These are phyloP conservation scores for Collybia mongolica DNA, from an alignment of 768 basidiomycete genomes.

Conservation along the genomic window DNA sequence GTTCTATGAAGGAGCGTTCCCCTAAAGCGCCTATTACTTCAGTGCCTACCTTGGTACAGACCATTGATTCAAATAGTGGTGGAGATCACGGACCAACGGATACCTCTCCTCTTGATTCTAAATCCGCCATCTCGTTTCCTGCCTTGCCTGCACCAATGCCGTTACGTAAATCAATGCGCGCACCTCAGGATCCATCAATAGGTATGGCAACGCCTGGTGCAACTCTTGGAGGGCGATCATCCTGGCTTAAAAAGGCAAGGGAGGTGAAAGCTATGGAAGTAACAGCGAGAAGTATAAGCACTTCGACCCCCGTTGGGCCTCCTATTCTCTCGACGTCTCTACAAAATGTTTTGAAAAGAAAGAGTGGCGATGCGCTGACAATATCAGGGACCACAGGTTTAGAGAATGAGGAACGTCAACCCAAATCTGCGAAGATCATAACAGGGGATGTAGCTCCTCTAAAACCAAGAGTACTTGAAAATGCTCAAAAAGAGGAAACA, in stretches of 20 bases:
- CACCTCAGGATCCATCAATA: constrained; percentile 42
- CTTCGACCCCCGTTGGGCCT: constrained; percentile 11
- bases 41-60: constrained; percentile 13
- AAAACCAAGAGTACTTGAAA: constrained; percentile 7
- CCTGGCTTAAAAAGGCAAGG: constrained; percentile 78
- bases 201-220: constrained; percentile 28
- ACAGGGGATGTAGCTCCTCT: constrained; percentile 33
- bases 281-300: constrained; percentile 33
- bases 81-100: constrained; percentile 22
- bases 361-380: constrained; percentile 52
- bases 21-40: constrained; percentile 2
- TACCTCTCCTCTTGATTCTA: constrained; percentile 28
- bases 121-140: constrained; percentile 48
- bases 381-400: constrained; percentile 12
- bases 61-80: constrained; percentile 29
- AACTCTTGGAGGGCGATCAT: constrained; percentile 56
- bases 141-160: constrained; percentile 68
- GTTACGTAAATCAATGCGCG: constrained; percentile 64
- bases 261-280: constrained; percentile 70
- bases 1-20: constrained; percentile 6
- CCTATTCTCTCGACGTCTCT: neutral
- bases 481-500: neutral
- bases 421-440: constrained; percentile 49
- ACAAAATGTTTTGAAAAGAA: constrained; percentile 50
- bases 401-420: constrained; percentile 41